Evolutionary conservation across 1,284 basidiomycete genomes (phyloP), one percentile per base, ranked within the genome.

Genomic region (Irpex lacteus): DNA sequence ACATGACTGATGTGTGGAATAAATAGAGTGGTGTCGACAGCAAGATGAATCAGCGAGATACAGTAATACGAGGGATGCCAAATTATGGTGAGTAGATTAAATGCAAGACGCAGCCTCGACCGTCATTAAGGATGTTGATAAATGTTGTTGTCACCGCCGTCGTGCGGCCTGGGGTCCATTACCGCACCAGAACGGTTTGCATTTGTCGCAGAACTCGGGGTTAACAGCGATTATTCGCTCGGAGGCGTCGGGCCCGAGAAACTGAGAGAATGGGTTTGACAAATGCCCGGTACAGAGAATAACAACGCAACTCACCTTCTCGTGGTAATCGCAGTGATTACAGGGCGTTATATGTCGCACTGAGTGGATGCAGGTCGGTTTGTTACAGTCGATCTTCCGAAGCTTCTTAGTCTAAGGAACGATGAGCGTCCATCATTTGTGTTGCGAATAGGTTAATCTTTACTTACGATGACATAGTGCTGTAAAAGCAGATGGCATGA

Each of bases 201-300:
- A 92, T 60, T 82, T 77, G 32, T 73, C 70, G 72, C 90, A 92
- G 72, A 86, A 92, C 1, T 84, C 83, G 62, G 76, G 73, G 7
- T 82, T 85, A 56, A 76, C 75, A 26, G 75, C 70, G 0, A 82
- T 85, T 64, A 90, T 79, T 0, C 78, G 85, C 73, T 92, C 89
- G 60, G 79, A 82, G 36, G 75, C 75, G 69, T 92, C 90, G 4
- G 90, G 90, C 21, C 89, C 89, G 68, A 82, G 81, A 72, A 86
- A 91, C 90, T 92, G 72, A 34, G 58, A 6, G 26, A 36, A 36
- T 34, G 6, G 8, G 34, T 6, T 32, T 60, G 18, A 19, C 11
- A 7, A 62, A 47, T 40, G 2, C 7, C 26, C 13, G 15, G 44
- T 52, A 18, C 59, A n/a, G 57, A 37, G 50, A 18, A 44, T 6